Evolutionary conservation across 2,329 filamentous ascomycete species (phyloP), one percentile per base, ranked within the genome.

Genomic region (Helminthosporium solani): DNA sequence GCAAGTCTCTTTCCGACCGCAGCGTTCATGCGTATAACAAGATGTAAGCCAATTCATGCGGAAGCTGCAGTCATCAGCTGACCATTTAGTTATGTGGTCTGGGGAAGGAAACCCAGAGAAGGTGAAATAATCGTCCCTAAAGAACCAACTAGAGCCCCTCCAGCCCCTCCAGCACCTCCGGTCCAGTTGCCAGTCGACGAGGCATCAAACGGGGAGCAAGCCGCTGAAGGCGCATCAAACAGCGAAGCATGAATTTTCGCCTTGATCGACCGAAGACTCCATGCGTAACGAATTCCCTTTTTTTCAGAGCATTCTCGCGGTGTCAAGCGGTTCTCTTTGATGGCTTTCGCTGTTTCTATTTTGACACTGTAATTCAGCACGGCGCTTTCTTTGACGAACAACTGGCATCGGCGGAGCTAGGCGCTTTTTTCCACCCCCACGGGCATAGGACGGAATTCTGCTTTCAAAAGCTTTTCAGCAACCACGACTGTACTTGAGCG

Each of bases 1-100:
- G 73, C 31, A 71, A 70, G 39, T 63, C 73, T 11, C 59, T 74
- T 21, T 55, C 52, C 0, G 69, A 73, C 42, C 64, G 61, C 16
- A 70, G 54, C 27, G 66, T 74, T 7, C 73, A 75, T 50, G 69
- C 62, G 8, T 75, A 71, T 47, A 71, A 72, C 46, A 71, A 71
- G 46, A 61, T 72, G 72, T 74, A 62, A 61, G 70, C 27, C 8
- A 3, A 14, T 31, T 18, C 16, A 11, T 16, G 15, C 7, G 12
- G 23, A 23, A 9, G 7, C 11, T 12, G 9, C 18, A 23, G 6
- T 8, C 18, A 23, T n/a, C n/a, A 27, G 20, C 46, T 53, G 44
- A 50, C 33, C 8, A 40, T 39, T 12, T 5, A 66, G 63, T 18
- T 66, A 56, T 20, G 57, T 64, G 14, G 63, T 66, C 5, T 59